Conservation (phyloP, 129 eudicot genomes). For the Flaveria sonorensis region DNA sequence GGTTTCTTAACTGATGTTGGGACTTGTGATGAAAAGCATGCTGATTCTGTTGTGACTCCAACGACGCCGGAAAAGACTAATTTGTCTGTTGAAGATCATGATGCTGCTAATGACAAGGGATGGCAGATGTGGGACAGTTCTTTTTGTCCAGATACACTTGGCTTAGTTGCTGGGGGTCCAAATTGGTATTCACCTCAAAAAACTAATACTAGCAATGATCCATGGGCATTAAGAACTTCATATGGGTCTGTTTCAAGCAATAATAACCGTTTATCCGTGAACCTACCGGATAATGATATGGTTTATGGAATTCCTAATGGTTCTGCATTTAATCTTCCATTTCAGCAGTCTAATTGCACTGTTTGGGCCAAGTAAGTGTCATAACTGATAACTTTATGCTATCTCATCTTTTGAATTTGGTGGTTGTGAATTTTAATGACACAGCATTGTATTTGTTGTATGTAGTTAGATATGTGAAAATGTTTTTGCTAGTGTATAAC, state of each 20-base stretch:
- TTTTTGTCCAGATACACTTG: conserved; percentile 66
- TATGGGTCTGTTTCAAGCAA: conserved; percentile 40
- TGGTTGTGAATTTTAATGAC: background rate
- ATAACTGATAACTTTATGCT: background rate
- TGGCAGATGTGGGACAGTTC: conserved; percentile 91
- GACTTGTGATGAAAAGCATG: conserved; percentile 53
- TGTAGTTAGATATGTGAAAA: background rate
- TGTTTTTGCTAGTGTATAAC: background rate
- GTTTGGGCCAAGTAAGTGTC: conserved; percentile 70
- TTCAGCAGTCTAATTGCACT: conserved; percentile 49
- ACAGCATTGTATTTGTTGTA: background rate
- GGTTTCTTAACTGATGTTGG: conserved; percentile 57
- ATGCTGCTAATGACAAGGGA: conserved; percentile 47
- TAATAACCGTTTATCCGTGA: conserved; percentile 35
- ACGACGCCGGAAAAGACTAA: conserved; percentile 35
- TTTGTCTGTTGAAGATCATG: conserved; percentile 34
- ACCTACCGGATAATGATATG: conserved; percentile 41
- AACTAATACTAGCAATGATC: conserved; percentile 40
- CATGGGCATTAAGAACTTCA: conserved; percentile 56
- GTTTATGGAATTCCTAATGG: conserved; percentile 51
- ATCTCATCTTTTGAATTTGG: conserved; percentile 8
- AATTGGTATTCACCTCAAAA: conserved; percentile 53
- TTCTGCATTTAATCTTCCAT: conserved; percentile 43
- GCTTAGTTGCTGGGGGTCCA: conserved; percentile 48
- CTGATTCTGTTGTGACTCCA: conserved; percentile 47